These are phyloP conservation scores for Exserohilum turcica DNA, from an alignment of 2,329 filamentous ascomycete genomes.

Conservation along the genomic window DNA sequence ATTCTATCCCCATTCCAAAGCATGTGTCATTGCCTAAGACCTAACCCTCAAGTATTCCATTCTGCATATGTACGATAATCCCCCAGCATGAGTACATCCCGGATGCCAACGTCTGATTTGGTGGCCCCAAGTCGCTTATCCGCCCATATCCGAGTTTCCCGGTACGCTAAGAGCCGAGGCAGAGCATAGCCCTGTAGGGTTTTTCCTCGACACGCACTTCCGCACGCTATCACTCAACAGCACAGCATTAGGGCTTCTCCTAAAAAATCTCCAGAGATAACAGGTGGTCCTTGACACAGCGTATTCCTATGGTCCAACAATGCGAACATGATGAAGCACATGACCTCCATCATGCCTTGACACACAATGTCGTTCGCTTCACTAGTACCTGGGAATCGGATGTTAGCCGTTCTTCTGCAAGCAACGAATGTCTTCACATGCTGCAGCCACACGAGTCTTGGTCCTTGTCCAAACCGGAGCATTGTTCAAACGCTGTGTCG, in stretches of 20 bases:
- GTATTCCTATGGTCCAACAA: background rate
- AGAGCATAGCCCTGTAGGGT: background rate
- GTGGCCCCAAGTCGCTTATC: too few relatives aligned
- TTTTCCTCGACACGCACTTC: background rate
- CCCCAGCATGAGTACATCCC: too few relatives aligned
- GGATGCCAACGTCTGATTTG: too few relatives aligned
- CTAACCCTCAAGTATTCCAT: too few relatives aligned
- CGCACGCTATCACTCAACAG: background rate
- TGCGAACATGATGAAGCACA: background rate
- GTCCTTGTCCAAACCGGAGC: background rate
- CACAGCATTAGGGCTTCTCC: background rate
- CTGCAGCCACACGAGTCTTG: background rate
- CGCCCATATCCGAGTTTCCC: too few relatives aligned
- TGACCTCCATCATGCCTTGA: background rate
- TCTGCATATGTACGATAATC: too few relatives aligned
- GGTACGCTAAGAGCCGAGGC: background rate
- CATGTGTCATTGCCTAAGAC: too few relatives aligned
- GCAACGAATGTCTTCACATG: background rate
- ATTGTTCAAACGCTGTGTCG: background rate
- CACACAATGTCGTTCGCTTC: background rate
- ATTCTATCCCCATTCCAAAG: too few relatives aligned
- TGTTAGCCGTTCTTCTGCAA: background rate
- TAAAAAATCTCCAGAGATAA: background rate
- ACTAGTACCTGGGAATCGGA: background rate
- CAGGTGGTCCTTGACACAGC: background rate